phyloP scores from a whole-genome alignment of 2,329 filamentous ascomycete species.

The Fusarium stilboides region DNA sequence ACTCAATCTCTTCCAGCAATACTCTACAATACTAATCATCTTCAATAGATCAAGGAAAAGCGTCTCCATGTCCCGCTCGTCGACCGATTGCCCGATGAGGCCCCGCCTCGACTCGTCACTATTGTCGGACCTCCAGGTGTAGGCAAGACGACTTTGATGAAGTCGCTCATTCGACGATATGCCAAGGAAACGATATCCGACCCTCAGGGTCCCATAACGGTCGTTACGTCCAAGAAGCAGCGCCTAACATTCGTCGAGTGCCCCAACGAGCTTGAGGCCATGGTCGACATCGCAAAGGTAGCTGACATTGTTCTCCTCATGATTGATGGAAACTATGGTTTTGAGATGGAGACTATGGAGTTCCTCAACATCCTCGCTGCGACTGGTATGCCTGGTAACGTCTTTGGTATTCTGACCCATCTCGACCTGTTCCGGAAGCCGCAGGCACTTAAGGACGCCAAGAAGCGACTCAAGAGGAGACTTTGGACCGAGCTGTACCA shows the following conservation, averaged over 20 bases:
- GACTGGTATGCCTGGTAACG: slow-evolving; percentile 98
- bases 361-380: slow-evolving; percentile 95
- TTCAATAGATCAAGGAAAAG: slow-evolving; percentile 87
- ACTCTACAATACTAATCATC: slow-evolving; percentile 43
- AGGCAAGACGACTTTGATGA: slow-evolving; percentile 95
- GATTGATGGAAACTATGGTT: slow-evolving; percentile 99
- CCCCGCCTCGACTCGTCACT: slow-evolving; percentile 91
- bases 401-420: slow-evolving; percentile 97
- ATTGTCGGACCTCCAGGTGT: slow-evolving; percentile 96
- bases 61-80: slow-evolving; percentile 96
- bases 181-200: slow-evolving; percentile 94
- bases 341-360: slow-evolving; percentile 99
- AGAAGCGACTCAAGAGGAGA: slow-evolving; percentile 95
- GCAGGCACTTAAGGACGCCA: slow-evolving; percentile 90
- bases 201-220: slow-evolving; percentile 91
- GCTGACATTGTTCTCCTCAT: slow-evolving; percentile 97
- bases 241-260: slow-evolving; percentile 96
- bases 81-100: slow-evolving; percentile 95
- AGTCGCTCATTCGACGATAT: slow-evolving; percentile 93
- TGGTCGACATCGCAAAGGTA: slow-evolving; percentile 97
- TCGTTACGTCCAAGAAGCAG: slow-evolving; percentile 96
- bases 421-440: slow-evolving; percentile 96
- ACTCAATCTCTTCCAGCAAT: background rate
- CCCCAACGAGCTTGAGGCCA: slow-evolving; percentile 94
- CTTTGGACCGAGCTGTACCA: slow-evolving; percentile 98